These are phyloP conservation scores for Parmelia sp. DNA, from an alignment of 495 filamentous ascomycete species.

Conservation along the genomic window DNA sequence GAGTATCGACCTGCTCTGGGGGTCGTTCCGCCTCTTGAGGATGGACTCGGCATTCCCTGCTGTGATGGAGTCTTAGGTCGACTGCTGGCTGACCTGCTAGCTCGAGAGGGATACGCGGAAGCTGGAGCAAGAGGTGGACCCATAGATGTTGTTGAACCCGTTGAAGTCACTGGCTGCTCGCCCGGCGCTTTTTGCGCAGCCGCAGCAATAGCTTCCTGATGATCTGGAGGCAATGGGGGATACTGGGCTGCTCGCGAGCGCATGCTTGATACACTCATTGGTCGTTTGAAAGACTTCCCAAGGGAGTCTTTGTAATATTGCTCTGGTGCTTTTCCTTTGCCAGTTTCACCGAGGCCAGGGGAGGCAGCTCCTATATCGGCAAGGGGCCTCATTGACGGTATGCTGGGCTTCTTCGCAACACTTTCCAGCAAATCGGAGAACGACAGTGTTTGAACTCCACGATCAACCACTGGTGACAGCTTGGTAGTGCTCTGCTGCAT, in stretches of 20 bases:
- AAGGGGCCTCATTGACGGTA: constrained; percentile 29
- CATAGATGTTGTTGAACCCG: constrained; percentile 50
- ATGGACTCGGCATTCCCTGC: constrained; percentile 26
- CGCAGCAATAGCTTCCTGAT: constrained; percentile 76
- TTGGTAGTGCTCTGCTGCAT: constrained; percentile 24
- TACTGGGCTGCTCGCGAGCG: constrained; percentile 41
- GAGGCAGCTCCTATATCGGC: constrained; percentile 27
- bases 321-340: constrained; percentile 22
- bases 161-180: background rate
- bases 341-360: constrained; percentile 12
- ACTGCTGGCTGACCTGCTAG: constrained; percentile 32
- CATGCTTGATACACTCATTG: constrained; percentile 64
- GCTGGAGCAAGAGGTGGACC: constrained; percentile 80
- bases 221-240: constrained; percentile 76
- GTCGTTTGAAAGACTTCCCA: constrained; percentile 42
- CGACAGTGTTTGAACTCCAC: constrained; percentile 66
- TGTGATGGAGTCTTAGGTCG: constrained; percentile 68
- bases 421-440: constrained; percentile 67
- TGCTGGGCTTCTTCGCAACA: constrained; percentile 46
- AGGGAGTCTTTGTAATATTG: constrained; percentile 24
- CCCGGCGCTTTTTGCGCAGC: constrained; percentile 45
- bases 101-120: constrained; percentile 57
- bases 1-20: constrained; percentile 47
- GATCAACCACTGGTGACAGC: constrained; percentile 45
- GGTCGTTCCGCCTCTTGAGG: constrained; percentile 48